Conservation (phyloP, 208 protist species). For the Zelonia costaricensis region DNA sequence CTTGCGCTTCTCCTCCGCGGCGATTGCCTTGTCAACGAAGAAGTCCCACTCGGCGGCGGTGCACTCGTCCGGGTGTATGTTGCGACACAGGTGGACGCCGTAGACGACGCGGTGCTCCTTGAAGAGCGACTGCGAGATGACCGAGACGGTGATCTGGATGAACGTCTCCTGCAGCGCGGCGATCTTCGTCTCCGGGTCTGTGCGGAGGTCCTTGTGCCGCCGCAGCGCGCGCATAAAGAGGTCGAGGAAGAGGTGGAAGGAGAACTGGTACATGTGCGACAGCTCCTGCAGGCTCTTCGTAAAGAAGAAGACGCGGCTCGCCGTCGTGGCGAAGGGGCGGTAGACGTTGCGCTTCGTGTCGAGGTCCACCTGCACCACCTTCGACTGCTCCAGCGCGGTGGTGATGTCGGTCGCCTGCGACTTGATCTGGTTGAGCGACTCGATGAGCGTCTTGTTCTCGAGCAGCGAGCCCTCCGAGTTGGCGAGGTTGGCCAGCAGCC, state of each 20-base stretch:
- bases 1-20: slow-evolving; percentile 41
- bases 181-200: slow-evolving; percentile 89
- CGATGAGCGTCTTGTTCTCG: slow-evolving; percentile 95
- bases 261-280: slow-evolving; percentile 98
- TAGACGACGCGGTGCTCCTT: slow-evolving; percentile 97
- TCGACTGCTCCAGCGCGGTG: slow-evolving; percentile 86
- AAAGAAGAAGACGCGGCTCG: slow-evolving; percentile 93
- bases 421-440: slow-evolving; percentile 96
- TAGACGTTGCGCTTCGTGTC: slow-evolving; percentile 96
- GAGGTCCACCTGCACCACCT: slow-evolving; percentile 89
- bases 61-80: slow-evolving; percentile 68
- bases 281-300: slow-evolving; percentile 88
- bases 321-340: slow-evolving; percentile 90
- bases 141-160: slow-evolving; percentile 77
- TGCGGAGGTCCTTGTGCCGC: slow-evolving; percentile 69
- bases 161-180: slow-evolving; percentile 73
- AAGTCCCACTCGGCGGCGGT: slow-evolving; percentile 92
- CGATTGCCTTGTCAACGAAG: slow-evolving; percentile 77
- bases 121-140: slow-evolving; percentile 91
- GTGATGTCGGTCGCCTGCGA: slow-evolving; percentile 90
- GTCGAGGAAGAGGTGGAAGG: slow-evolving; percentile 91
- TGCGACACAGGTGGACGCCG: slow-evolving; percentile 93
- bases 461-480: slow-evolving; percentile 95
- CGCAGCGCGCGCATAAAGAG: slow-evolving; percentile 76
- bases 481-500: slow-evolving; percentile 92